Evolutionary conservation across 177 flowering plant species (phyloP).

Genomic region (Vitis hybrid): DNA sequence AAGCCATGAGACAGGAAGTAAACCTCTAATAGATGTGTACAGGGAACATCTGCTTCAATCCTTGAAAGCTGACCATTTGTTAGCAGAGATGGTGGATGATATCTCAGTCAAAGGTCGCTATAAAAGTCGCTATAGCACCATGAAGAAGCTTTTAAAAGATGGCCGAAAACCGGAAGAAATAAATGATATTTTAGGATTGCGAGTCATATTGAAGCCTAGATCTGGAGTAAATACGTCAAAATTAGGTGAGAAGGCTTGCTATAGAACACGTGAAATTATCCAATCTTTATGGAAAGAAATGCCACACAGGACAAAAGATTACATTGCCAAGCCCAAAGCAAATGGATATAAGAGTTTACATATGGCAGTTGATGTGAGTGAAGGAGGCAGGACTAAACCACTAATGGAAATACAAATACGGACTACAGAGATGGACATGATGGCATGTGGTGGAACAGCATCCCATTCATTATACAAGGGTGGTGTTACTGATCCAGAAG

Average conservation of each 20-base stretch:
- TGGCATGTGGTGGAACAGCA: constrained; percentile 79
- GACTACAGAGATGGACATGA: constrained; percentile 76
- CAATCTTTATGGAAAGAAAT: constrained; percentile 77
- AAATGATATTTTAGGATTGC: constrained; percentile 73
- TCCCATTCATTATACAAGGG: constrained; percentile 87
- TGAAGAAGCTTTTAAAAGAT: constrained; percentile 88
- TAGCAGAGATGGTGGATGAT: constrained; percentile 56
- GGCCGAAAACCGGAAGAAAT: constrained; percentile 83
- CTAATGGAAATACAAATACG: constrained; percentile 89
- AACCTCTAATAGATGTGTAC: constrained; percentile 60
- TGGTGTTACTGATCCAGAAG: constrained; percentile 86
- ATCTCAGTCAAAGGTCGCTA: constrained; percentile 69
- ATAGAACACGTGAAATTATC: constrained; percentile 64
- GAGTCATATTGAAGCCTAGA: constrained; percentile 70
- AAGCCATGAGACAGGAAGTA: constrained; percentile 65
- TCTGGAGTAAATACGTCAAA: constrained; percentile 30
- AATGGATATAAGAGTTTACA: constrained; percentile 92
- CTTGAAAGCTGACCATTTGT: constrained; percentile 45
- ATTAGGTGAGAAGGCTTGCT: constrained; percentile 73
- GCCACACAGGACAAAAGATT: constrained; percentile 74
- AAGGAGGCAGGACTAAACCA: constrained; percentile 49
- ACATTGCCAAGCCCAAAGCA: constrained; percentile 79
- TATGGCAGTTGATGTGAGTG: constrained; percentile 88
- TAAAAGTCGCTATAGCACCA: constrained; percentile 90
- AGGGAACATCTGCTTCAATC: constrained; percentile 56